Percentiles rank a stretch among this genome's conserved stretches.
Evolutionary conservation across 2,329 filamentous ascomycete genomes (phyloP).

Genomic region (Ascochyta lentis): DNA sequence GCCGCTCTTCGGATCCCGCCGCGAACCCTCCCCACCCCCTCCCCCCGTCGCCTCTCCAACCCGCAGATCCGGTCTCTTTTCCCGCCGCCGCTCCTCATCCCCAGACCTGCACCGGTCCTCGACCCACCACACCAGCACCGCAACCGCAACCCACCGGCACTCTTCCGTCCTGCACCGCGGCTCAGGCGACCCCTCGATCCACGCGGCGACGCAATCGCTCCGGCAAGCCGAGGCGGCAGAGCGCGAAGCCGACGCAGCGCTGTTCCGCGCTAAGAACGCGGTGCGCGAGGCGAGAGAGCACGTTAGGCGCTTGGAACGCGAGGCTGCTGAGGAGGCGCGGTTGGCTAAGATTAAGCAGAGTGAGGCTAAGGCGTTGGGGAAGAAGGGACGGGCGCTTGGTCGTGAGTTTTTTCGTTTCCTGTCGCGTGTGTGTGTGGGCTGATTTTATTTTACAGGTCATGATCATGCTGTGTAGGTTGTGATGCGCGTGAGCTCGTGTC

Average conservation of each 20-base stretch:
- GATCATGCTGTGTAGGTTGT: slow-evolving; percentile 16
- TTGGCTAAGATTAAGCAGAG: slow-evolving; percentile 72
- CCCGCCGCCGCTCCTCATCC: slow-evolving; percentile 46
- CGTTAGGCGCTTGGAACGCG: slow-evolving; percentile 67
- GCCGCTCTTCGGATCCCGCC: slow-evolving; percentile 46
- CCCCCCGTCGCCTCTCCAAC: slow-evolving; percentile 29
- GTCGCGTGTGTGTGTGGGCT: not conserved
- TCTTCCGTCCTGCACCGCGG: slow-evolving; percentile 51
- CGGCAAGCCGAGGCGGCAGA: slow-evolving; percentile 69
- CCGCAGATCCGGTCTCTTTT: slow-evolving; percentile 44
- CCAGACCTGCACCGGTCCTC: slow-evolving; percentile 30
- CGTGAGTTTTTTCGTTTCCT: slow-evolving; percentile 57
- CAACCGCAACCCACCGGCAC: slow-evolving; percentile 36
- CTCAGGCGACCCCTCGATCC: slow-evolving; percentile 66
- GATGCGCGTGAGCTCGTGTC: too few species aligned
- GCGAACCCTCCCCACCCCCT: slow-evolving; percentile 32
- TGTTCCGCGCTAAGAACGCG: slow-evolving; percentile 63
- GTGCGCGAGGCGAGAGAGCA: slow-evolving; percentile 70
- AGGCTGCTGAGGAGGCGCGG: slow-evolving; percentile 61
- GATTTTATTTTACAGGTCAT: slow-evolving; percentile 4
- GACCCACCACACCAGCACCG: slow-evolving; percentile 24
- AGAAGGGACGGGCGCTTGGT: slow-evolving; percentile 72
- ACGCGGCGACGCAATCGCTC: slow-evolving; percentile 67
- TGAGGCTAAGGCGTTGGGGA: slow-evolving; percentile 69
- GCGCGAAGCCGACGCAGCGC: slow-evolving; percentile 68